A percentile compares a stretch with the other conserved stretches of the same genome.
phyloP scores from a whole-genome alignment of 495 filamentous ascomycete species.

The Penicillium cataractarum region DNA sequence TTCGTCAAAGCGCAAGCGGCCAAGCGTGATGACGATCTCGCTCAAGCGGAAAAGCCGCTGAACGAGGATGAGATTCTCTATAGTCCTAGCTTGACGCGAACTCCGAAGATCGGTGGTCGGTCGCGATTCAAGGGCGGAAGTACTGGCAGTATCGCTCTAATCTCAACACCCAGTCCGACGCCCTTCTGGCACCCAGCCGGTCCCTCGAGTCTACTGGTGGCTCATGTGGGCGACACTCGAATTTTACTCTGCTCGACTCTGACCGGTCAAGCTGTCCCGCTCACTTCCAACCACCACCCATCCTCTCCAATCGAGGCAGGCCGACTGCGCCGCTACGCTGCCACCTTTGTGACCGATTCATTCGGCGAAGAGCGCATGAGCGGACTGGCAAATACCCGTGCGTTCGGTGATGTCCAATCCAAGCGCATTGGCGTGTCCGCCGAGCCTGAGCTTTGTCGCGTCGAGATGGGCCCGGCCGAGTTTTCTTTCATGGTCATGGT shows the following conservation, averaged over 20 bases:
- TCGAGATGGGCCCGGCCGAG: constrained; percentile 77
- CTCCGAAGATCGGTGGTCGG: constrained; percentile 66
- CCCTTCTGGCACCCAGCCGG: constrained; percentile 94
- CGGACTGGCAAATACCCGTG: constrained; percentile 89
- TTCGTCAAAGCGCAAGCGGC: constrained; percentile 85
- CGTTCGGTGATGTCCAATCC: constrained; percentile 87
- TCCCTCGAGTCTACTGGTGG: constrained; percentile 79
- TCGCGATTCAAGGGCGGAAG: constrained; percentile 87
- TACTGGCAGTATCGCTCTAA: constrained; percentile 84
- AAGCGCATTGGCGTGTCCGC: constrained; percentile 94
- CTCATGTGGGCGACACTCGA: constrained; percentile 92
- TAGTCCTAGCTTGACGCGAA: constrained; percentile 58
- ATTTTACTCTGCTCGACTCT: constrained; percentile 81
- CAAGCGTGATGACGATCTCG: constrained; percentile 70
- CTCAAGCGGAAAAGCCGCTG: constrained; percentile 69
- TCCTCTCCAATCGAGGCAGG: constrained; percentile 80
- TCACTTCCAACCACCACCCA: constrained; percentile 90
- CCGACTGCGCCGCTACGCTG: constrained; percentile 81
- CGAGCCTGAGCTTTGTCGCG: constrained; percentile 79
- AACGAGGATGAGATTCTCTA: constrained; percentile 81
- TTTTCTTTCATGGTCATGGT: constrained; percentile 87
- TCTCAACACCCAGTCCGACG: constrained; percentile 85
- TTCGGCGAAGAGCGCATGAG: constrained; percentile 97
- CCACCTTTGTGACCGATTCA: constrained; percentile 88
- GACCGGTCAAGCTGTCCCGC: constrained; percentile 73